phyloP scores from a whole-genome alignment of 495 filamentous ascomycete species.

The Ramalina peruviana region DNA sequence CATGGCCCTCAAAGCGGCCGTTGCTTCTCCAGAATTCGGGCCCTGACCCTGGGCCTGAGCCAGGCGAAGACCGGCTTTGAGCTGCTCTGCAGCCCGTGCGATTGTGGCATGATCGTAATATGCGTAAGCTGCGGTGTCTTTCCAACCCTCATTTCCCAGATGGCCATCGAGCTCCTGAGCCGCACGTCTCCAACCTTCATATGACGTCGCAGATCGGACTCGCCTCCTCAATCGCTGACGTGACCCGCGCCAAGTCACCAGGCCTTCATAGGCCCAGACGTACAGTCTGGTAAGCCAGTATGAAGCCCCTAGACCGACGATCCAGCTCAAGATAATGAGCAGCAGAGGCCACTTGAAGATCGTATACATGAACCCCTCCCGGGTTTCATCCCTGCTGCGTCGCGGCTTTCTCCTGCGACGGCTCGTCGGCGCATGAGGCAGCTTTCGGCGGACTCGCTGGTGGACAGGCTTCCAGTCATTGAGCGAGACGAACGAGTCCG shows the following conservation, averaged over 20 bases:
- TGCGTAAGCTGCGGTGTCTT: slow-evolving; percentile 73
- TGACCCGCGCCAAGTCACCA: slow-evolving; percentile 47
- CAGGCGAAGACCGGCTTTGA: slow-evolving; percentile 43
- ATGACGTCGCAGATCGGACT: slow-evolving; percentile 55
- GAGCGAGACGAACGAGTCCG: slow-evolving; percentile 46
- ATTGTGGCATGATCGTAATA: slow-evolving; percentile 88
- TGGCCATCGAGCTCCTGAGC: slow-evolving; percentile 70
- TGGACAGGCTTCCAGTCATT: slow-evolving; percentile 79
- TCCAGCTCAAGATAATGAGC: slow-evolving; percentile 63
- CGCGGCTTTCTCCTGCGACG: slow-evolving; percentile 24
- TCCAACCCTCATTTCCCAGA: slow-evolving; percentile 78
- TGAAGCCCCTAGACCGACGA: slow-evolving; percentile 47
- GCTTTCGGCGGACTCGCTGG: slow-evolving; percentile 43
- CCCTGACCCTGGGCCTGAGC: slow-evolving; percentile 33
- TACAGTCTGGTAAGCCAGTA: slow-evolving; percentile 79
- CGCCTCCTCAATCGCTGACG: slow-evolving; percentile 53
- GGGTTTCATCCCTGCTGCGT: slow-evolving; percentile 74
- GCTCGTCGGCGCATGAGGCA: slow-evolving; percentile 20
- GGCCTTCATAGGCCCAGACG: slow-evolving; percentile 39
- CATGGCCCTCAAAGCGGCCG: slow-evolving; percentile 60
- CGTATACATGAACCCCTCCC: slow-evolving; percentile 81
- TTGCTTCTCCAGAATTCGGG: slow-evolving; percentile 25
- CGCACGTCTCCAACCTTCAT: slow-evolving; percentile 66
- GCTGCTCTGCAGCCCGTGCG: slow-evolving; percentile 55
- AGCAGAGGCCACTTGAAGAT: slow-evolving; percentile 88